phyloP scores from a whole-genome alignment of 495 filamentous ascomycete species.

The Extremus antarcticus region DNA sequence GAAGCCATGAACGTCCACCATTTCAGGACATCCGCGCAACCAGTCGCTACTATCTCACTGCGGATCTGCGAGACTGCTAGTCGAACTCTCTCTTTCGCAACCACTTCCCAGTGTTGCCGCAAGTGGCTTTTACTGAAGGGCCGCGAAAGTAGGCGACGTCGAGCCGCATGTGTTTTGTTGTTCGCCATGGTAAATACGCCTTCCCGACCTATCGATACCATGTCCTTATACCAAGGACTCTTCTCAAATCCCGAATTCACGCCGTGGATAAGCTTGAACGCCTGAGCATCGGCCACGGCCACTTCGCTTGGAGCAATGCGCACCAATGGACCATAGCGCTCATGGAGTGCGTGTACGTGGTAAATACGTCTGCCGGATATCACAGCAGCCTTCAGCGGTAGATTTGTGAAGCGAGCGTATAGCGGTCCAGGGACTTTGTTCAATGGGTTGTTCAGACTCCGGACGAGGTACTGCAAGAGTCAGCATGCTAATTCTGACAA shows the following conservation, averaged over 20 bases:
- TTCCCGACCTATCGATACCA: neutral
- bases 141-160: conserved; percentile 10
- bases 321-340: conserved; percentile 14
- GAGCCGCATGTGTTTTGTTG: conserved; percentile 4
- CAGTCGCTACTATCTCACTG: neutral
- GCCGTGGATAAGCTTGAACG: conserved; percentile 11
- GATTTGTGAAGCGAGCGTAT: conserved; percentile 10
- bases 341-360: conserved; percentile 10
- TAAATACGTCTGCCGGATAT: conserved; percentile 14
- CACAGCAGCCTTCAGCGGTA: conserved; percentile 12
- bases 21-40: conserved; percentile 38
- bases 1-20: conserved; percentile 50
- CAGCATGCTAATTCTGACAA: no score
- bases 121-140: conserved; percentile 12
- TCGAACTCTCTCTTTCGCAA: conserved; percentile 4
- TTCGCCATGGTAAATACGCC: conserved; percentile 14
- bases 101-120: conserved; percentile 14
- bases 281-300: conserved; percentile 5
- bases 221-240: conserved; percentile 10
- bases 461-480: neutral
- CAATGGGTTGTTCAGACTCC: conserved; percentile 1
- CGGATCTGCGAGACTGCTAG: conserved; percentile 11
- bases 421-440: conserved; percentile 17
- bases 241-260: conserved; percentile 12
- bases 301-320: conserved; percentile 11